Percentiles rank a stretch among this genome's conserved stretches.
These are phyloP conservation scores for Toxoplasma gondii DNA, from an alignment of 169 alveolate genomes.

Conservation along the genomic window DNA sequence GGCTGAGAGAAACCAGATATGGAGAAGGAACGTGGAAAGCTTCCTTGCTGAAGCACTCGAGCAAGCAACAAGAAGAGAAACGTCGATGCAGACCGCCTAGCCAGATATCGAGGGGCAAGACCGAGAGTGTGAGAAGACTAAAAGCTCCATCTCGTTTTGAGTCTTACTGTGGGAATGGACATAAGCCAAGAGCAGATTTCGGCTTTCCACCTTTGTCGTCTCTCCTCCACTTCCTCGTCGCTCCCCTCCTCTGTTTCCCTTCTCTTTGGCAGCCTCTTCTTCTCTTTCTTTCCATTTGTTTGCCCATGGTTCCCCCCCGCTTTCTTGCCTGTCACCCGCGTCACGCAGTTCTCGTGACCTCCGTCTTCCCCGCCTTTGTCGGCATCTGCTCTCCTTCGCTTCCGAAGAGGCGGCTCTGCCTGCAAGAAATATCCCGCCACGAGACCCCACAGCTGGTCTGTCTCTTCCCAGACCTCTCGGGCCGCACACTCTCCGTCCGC, in stretches of 20 bases:
- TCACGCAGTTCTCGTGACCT: neutral
- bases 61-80: no score
- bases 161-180: neutral
- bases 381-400: neutral
- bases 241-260: neutral
- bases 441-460: conserved; percentile 36
- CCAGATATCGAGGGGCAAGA: no score
- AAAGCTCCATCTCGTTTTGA: no score
- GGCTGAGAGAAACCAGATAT: no score
- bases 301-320: no score
- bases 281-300: no score
- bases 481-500: conserved; percentile 31
- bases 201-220: neutral
- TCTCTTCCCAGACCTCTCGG: conserved; percentile 46
- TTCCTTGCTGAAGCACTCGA: no score
- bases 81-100: no score
- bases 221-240: neutral
- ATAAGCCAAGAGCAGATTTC: neutral
- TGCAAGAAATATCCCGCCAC: neutral
- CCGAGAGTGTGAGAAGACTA: no score
- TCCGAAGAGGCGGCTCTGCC: neutral
- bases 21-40: no score
- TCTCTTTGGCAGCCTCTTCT: neutral
- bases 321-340: neutral
- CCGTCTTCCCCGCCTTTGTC: neutral